Conservation (phyloP, 2,329 filamentous ascomycete species). For the Cytospora schulzeri region DNA sequence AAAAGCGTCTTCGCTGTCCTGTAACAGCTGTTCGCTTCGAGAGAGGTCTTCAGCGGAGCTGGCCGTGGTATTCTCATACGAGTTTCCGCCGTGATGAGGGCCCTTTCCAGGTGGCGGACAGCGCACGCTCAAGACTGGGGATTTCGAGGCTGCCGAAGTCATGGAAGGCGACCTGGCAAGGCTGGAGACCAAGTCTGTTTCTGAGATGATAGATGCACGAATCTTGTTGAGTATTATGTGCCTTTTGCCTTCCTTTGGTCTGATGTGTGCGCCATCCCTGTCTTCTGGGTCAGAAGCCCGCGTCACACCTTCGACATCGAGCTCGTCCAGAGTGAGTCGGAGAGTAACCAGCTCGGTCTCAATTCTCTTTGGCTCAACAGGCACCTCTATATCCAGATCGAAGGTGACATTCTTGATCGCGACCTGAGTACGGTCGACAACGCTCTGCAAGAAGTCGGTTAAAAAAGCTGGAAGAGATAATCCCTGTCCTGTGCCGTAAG, state of each 20-base stretch:
- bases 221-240: constrained; percentile 66
- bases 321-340: constrained; percentile 64
- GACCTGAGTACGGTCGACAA: constrained; percentile 71
- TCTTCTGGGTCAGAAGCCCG: constrained; percentile 35
- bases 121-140: constrained; percentile 41
- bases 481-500: constrained; percentile 69
- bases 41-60: constrained; percentile 37
- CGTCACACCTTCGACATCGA: constrained; percentile 70
- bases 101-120: constrained; percentile 33
- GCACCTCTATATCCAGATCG: constrained; percentile 64
- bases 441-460: constrained; percentile 71
- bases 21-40: constrained; percentile 40
- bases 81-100: constrained; percentile 28
- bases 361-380: constrained; percentile 49
- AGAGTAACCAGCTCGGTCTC: constrained; percentile 61
- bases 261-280: constrained; percentile 39
- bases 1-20: constrained; percentile 59
- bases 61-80: constrained; percentile 35
- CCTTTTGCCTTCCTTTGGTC: constrained; percentile 64
- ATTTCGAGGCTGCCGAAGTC: constrained; percentile 54
- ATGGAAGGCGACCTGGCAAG: constrained; percentile 60
- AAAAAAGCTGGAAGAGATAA: constrained; percentile 72
- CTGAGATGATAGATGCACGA: constrained; percentile 66
- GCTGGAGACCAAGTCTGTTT: constrained; percentile 66
- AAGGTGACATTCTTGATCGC: constrained; percentile 66